Evolutionary conservation across 345 rosid genomes (phyloP).

Genomic region (Pugionium dolabratum): DNA sequence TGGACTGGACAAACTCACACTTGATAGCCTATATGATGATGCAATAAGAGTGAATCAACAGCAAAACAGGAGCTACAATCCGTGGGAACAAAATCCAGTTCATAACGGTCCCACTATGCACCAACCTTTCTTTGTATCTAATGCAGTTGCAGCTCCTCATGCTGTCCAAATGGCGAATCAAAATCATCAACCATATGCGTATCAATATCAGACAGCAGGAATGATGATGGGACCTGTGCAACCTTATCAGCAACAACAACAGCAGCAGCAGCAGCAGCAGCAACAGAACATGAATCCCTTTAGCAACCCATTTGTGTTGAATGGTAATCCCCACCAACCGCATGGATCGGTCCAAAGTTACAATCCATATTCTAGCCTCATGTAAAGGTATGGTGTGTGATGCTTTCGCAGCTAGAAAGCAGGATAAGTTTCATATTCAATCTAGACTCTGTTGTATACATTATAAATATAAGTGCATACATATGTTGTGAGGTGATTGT

Average conservation of each 20-base stretch:
- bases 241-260: slow-evolving; percentile 21
- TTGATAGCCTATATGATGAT: slow-evolving; percentile 95
- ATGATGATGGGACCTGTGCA: slow-evolving; percentile 56
- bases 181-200: background rate
- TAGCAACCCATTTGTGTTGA: slow-evolving; percentile 40
- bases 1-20: slow-evolving; percentile 87
- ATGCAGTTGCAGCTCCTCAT: slow-evolving; percentile 27
- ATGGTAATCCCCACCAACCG: slow-evolving; percentile 36
- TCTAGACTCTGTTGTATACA: no score
- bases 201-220: slow-evolving; percentile 55
- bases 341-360: slow-evolving; percentile 33
- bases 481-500: no score
- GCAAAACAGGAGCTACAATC: slow-evolving; percentile 73
- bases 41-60: slow-evolving; percentile 76
- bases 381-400: slow-evolving; percentile 4
- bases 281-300: slow-evolving; percentile 35
- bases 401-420: no score
- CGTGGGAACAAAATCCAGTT: slow-evolving; percentile 72
- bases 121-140: slow-evolving; percentile 32
- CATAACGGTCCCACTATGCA: slow-evolving; percentile 57
- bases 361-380: slow-evolving; percentile 36
- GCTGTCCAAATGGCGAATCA: slow-evolving; percentile 31
- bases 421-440: no score
- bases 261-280: no score
- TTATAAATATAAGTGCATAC: no score